phyloP scores from a whole-genome alignment of 2,329 filamentous ascomycete species.

The Ophiocordyceps sinensis region DNA sequence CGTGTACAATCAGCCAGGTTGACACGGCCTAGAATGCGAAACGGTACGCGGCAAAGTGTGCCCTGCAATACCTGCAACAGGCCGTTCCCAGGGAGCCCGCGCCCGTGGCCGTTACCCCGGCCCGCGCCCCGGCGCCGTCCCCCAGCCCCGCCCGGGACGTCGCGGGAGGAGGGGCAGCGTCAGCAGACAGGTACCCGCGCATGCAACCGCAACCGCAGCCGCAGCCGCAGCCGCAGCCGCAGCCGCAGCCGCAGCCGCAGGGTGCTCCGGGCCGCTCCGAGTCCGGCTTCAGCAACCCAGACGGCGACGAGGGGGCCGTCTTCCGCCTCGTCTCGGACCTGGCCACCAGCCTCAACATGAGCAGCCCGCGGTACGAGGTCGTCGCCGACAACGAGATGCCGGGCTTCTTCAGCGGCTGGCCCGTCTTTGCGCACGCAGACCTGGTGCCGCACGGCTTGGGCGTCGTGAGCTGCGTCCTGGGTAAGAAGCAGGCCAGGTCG shows the following conservation, averaged over 20 bases:
- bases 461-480: constrained; percentile 16
- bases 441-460: constrained; percentile 18
- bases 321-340: constrained; percentile 17
- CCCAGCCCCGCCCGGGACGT: not conserved
- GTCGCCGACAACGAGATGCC: constrained; percentile 5
- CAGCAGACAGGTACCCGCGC: not conserved
- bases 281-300: not conserved
- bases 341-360: constrained; percentile 17
- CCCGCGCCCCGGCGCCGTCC: not conserved
- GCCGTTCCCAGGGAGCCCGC: not conserved
- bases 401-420: constrained; percentile 20
- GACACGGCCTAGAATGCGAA: constrained; percentile 26
- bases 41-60: constrained; percentile 35
- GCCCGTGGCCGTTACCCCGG: not conserved
- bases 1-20: not conserved
- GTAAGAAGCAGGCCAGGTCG: constrained; percentile 20
- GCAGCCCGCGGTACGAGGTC: constrained; percentile 19
- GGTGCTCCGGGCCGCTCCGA: not conserved
- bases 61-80: constrained; percentile 24
- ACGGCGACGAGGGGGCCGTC: constrained; percentile 1
- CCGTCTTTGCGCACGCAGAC: constrained; percentile 17
- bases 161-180: not conserved
- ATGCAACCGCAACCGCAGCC: not conserved
- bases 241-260: too few relatives aligned
- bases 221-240: too few relatives aligned